These are phyloP conservation scores for Inonotus hispidus DNA, from an alignment of 1,284 basidiomycete genomes.

Conservation along the genomic window DNA sequence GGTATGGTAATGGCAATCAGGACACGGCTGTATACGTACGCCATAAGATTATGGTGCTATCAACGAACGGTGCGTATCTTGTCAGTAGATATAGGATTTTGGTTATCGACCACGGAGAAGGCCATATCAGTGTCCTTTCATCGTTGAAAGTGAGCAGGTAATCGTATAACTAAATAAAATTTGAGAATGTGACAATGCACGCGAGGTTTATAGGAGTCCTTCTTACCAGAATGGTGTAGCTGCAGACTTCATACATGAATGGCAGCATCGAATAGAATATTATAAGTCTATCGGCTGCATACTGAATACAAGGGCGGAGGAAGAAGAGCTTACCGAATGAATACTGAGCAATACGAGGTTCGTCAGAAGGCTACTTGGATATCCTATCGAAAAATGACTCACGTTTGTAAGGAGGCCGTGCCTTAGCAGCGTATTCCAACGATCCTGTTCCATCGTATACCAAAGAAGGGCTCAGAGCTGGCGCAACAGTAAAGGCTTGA, in stretches of 20 bases:
- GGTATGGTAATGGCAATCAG: background rate
- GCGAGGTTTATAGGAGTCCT: no score
- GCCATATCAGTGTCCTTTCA: conserved; percentile 6
- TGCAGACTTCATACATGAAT: background rate
- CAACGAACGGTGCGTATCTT: conserved; percentile 6
- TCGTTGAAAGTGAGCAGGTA: conserved; percentile 4
- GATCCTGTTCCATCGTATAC: background rate
- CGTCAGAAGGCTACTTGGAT: background rate
- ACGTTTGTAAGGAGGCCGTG: background rate
- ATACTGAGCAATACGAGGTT: background rate
- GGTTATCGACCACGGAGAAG: background rate
- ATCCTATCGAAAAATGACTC: background rate
- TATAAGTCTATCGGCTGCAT: background rate
- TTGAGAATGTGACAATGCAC: no score
- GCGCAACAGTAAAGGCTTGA: background rate
- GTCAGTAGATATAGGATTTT: conserved; percentile 7
- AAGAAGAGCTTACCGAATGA: background rate
- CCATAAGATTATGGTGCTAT: conserved; percentile 9
- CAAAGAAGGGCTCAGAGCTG: background rate
- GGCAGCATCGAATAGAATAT: background rate
- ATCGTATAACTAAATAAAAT: background rate
- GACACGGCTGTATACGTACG: background rate
- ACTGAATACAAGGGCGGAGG: background rate
- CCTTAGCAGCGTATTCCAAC: background rate
- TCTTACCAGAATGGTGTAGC: background rate